Conservation (phyloP, 768 basidiomycete genomes). For the Auriscalpium vulgare region DNA sequence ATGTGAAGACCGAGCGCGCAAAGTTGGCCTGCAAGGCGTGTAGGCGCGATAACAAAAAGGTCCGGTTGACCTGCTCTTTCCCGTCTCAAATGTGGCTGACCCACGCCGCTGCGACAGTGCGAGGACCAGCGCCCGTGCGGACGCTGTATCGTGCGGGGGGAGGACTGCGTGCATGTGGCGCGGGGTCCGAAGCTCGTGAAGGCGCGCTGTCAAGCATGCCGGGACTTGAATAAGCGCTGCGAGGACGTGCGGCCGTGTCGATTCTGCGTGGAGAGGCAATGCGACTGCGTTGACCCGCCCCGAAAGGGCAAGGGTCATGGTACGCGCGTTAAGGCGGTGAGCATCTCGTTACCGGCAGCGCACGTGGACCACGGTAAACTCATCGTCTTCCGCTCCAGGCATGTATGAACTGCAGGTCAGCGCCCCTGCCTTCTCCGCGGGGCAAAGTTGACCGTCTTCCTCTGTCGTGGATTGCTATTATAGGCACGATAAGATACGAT, state of each 20-base stretch:
- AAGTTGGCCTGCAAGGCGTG: conserved; percentile 55
- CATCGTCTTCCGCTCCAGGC: conserved; percentile 10
- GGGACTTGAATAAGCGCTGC: conserved; percentile 48
- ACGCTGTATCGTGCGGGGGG: conserved; percentile 45
- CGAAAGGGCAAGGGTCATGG: conserved; percentile 49
- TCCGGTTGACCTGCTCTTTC: conserved; percentile 7
- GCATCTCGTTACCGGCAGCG: conserved; percentile 16
- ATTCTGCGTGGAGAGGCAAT: conserved; percentile 39
- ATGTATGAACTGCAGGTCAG: conserved; percentile 18
- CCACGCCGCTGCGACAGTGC: conserved; percentile 30
- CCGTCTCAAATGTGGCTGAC: not conserved
- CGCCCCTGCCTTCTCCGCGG: not conserved
- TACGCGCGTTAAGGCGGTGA: conserved; percentile 52
- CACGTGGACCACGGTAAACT: not conserved
- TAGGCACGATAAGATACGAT: conserved; percentile 16
- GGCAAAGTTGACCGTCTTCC: not conserved
- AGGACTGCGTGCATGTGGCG: conserved; percentile 49
- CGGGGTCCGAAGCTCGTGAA: conserved; percentile 51
- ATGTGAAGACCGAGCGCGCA: conserved; percentile 37
- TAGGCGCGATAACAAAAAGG: conserved; percentile 63
- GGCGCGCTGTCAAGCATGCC: conserved; percentile 51
- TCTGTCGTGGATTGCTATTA: not conserved
- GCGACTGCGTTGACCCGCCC: conserved; percentile 40
- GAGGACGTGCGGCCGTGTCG: conserved; percentile 52
- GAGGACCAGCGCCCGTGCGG: conserved; percentile 57